These are phyloP conservation scores for Agarophyton chilense DNA, from an alignment of 23 red algal species.

Conservation along the genomic window DNA sequence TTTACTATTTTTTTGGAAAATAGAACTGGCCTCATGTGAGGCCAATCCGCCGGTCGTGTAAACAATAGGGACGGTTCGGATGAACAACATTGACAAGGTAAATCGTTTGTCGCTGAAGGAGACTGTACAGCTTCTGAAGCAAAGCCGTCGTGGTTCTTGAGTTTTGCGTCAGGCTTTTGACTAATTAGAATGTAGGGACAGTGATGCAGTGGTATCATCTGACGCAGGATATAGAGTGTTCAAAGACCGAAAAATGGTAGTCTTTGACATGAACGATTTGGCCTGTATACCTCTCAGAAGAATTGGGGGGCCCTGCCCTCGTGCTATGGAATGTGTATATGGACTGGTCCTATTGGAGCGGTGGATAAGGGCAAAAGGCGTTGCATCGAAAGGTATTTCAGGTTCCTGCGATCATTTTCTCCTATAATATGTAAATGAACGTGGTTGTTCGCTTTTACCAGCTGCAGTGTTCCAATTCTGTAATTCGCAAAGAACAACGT, in stretches of 20 bases:
- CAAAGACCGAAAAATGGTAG: not conserved
- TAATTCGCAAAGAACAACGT: not conserved
- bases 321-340: not conserved
- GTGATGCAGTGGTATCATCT: no score
- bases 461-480: not conserved
- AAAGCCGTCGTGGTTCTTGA: not conserved
- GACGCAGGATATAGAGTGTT: not conserved
- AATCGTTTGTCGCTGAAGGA: not conserved
- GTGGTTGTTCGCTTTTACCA: not conserved
- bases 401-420: not conserved
- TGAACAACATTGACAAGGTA: not conserved
- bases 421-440: no score
- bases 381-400: not conserved
- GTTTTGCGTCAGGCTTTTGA: not conserved
- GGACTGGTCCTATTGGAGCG: not conserved
- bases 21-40: no score
- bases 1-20: no score
- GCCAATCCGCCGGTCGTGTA: no score
- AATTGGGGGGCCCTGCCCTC: not conserved
- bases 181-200: not conserved
- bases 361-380: not conserved
- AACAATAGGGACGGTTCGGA: constrained; percentile 3
- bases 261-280: not conserved
- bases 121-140: not conserved
- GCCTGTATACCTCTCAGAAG: not conserved